Evolutionary conservation across 768 basidiomycete species (phyloP).

Genomic region (Leccinellum luteum): DNA sequence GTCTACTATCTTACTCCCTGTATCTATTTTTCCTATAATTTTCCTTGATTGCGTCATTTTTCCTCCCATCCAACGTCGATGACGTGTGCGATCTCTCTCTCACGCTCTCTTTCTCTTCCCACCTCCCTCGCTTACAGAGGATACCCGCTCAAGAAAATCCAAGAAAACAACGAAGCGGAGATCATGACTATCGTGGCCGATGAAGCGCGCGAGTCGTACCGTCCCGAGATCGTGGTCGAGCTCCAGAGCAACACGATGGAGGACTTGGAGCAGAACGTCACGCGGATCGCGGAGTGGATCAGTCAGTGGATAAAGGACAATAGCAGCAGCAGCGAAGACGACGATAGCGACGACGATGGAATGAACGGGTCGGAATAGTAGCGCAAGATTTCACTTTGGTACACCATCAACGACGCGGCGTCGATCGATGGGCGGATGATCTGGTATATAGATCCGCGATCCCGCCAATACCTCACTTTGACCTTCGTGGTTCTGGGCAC

Average conservation of each 20-base stretch:
- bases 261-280: slow-evolving; percentile 86
- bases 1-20: too few species aligned
- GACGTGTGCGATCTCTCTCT: not conserved
- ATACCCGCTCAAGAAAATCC: slow-evolving; percentile 90
- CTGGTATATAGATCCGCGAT: not conserved
- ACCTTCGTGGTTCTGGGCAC: not conserved
- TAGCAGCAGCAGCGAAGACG: not conserved
- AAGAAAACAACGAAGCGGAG: slow-evolving; percentile 98
- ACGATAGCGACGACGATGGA: not conserved
- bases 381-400: not conserved
- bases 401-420: not conserved
- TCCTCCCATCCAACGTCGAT: not conserved
- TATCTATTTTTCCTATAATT: too few species aligned
- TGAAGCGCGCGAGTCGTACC: slow-evolving; percentile 86
- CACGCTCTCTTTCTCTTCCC: not conserved
- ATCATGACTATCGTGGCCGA: slow-evolving; percentile 92
- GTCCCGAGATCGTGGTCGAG: slow-evolving; percentile 82
- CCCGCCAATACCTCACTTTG: not conserved
- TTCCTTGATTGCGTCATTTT: not conserved
- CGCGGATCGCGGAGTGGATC: slow-evolving; percentile 87
- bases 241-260: slow-evolving; percentile 72
- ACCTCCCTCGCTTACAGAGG: slow-evolving; percentile 44
- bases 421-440: not conserved
- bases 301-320: slow-evolving; percentile 56
- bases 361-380: slow-evolving; percentile 1